These are phyloP conservation scores for Kodamaea fukazawae DNA, from an alignment of 805 yeast species.

Conservation along the genomic window DNA sequence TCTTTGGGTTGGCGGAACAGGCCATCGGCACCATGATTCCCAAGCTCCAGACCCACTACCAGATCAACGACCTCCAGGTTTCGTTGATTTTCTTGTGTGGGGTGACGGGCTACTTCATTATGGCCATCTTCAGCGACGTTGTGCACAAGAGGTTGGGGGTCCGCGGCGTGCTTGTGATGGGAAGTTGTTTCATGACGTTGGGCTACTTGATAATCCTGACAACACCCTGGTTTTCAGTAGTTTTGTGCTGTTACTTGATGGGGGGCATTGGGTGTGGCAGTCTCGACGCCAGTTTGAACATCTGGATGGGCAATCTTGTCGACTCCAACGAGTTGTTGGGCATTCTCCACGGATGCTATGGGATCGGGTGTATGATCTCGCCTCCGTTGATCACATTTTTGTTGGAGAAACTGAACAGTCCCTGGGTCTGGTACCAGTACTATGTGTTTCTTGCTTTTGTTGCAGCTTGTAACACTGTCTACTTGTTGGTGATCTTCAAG, in stretches of 20 bases:
- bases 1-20: slow-evolving; percentile 60
- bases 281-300: slow-evolving; percentile 53
- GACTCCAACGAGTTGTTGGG: slow-evolving; percentile 52
- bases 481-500: slow-evolving; percentile 29
- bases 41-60: slow-evolving; percentile 44
- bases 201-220: slow-evolving; percentile 39
- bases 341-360: slow-evolving; percentile 51
- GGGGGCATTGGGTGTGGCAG: slow-evolving; percentile 58
- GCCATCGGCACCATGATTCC: slow-evolving; percentile 61
- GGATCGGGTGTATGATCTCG: slow-evolving; percentile 52
- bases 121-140: slow-evolving; percentile 48
- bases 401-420: slow-evolving; percentile 32
- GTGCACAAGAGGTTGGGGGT: slow-evolving; percentile 47
- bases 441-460: slow-evolving; percentile 36
- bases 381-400: slow-evolving; percentile 46
- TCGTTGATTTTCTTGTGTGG: slow-evolving; percentile 52
- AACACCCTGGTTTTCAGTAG: slow-evolving; percentile 41
- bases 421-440: slow-evolving; percentile 49
- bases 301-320: slow-evolving; percentile 48
- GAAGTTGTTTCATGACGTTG: slow-evolving; percentile 30
- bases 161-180: slow-evolving; percentile 41
- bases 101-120: slow-evolving; percentile 51
- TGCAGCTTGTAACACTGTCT: slow-evolving; percentile 21
- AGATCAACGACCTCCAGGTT: slow-evolving; percentile 45
- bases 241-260: slow-evolving; percentile 38